Base-by-base conservation (phyloP, 176 grass and related monocot species). In the Raddia distichophylla region DNA sequence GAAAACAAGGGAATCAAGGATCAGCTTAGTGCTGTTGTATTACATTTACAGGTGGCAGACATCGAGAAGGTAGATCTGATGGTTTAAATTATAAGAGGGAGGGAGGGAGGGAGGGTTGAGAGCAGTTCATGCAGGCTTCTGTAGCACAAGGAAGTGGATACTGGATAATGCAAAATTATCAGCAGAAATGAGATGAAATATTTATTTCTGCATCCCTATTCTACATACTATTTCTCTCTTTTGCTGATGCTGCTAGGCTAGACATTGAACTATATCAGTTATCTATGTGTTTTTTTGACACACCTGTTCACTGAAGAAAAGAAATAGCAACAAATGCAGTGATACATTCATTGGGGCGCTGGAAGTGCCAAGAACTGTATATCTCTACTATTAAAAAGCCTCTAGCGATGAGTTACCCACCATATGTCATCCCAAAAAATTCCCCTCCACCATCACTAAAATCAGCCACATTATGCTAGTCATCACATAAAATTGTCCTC, bases 161-260 rank as follows among this genome's bases (percentile, higher is more conserved):
- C 10, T 8, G 16, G 51, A 72, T 51, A 47, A 73, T 57, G 71
- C 76, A 63, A 63, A 62, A 46, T 42, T 8, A 71, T 60, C 40
- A 33, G 64, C 19, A n/a, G n/a, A 85, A 69, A 79, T 85, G 34
- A 83, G 75, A 56, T 43, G 19, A 78, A 63, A 60, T 82, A 17
- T 13, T 67, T 14, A 73, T 79, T 84, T 73, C 68, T 27, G 11
- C 20, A 50, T 74, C 73, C 44, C 15, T 59, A 45, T 51, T 75
- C 27, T 67, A 59, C 32, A 67, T 43, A 71, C 42, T 47, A 22
- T 40, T 20, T 82, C 47, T 87, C 73, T 9, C 17, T 45, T 71
- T 83, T 51, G 13, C 61, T 80, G 43, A 45, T 60, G 44, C 40
- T 77, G 44, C 40, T 77, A 64, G 3, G n/a, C 18, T 62, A 64